These are phyloP conservation scores for Talaromyces liani DNA, from an alignment of 495 filamentous ascomycete species.

Conservation along the genomic window DNA sequence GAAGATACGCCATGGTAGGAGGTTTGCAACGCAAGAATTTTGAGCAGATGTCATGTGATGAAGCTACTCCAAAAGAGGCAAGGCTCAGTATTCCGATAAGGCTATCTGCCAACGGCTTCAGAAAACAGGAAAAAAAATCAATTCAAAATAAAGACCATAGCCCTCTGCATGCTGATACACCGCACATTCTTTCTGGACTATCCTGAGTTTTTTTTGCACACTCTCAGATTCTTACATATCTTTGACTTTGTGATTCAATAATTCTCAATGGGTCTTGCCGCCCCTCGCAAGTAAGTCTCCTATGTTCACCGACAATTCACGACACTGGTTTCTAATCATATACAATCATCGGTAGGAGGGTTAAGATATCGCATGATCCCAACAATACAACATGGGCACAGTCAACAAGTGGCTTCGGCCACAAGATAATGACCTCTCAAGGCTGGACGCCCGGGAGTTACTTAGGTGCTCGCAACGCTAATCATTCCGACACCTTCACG, in stretches of 20 bases:
- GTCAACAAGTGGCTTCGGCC: slow-evolving; percentile 74
- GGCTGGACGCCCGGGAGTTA: slow-evolving; percentile 83
- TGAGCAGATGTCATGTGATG: neutral
- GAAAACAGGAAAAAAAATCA: neutral
- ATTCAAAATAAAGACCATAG: neutral
- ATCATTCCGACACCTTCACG: slow-evolving; percentile 67
- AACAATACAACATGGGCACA: slow-evolving; percentile 90
- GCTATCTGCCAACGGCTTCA: neutral
- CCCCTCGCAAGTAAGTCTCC: slow-evolving; percentile 55
- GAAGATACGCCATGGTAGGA: neutral
- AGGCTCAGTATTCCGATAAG: neutral
- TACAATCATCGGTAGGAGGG: slow-evolving; percentile 45
- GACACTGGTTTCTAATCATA: slow-evolving; percentile 1
- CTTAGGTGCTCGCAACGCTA: slow-evolving; percentile 65
- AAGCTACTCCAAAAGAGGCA: neutral
- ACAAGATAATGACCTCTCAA: slow-evolving; percentile 75
- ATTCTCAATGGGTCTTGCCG: slow-evolving; percentile 63
- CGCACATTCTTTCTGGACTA: neutral
- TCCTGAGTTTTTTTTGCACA: neutral
- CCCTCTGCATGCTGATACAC: neutral
- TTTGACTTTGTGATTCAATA: neutral
- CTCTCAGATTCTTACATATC: neutral
- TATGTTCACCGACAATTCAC: neutral
- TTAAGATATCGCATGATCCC: slow-evolving; percentile 79
- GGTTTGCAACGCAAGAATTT: neutral